These are phyloP conservation scores for Pseudotsuga menziesii DNA, from an alignment of 75 land plant species.

Conservation along the genomic window DNA sequence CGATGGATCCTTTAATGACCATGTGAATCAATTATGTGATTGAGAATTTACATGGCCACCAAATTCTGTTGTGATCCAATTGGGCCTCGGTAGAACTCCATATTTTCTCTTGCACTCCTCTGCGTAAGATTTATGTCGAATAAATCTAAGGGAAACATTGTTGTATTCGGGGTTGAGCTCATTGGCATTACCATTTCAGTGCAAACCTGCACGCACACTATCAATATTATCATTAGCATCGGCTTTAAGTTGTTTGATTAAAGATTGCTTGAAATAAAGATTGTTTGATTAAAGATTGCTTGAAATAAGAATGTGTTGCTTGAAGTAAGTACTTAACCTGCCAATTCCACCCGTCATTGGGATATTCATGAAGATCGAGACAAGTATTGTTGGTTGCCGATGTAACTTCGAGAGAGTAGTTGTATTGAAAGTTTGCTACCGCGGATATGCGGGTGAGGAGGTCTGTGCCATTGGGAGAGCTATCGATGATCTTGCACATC, in stretches of 20 bases:
- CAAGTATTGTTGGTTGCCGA: no score
- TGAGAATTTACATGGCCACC: slow-evolving; percentile 59
- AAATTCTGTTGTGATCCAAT: slow-evolving; percentile 58
- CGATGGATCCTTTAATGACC: no score
- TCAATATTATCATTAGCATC: no score
- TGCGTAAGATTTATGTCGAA: slow-evolving; percentile 21
- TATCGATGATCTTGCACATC: slow-evolving; percentile 42
- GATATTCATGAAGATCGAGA: no score
- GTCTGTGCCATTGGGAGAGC: slow-evolving; percentile 22
- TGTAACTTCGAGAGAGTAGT: slow-evolving; percentile 3
- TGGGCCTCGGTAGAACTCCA: slow-evolving; percentile 49
- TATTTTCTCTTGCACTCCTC: slow-evolving; percentile 23
- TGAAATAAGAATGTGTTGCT: no score
- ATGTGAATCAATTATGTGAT: neutral
- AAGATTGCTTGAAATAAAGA: no score
- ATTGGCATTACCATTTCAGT: slow-evolving; percentile 73
- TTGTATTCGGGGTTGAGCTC: slow-evolving; percentile 28
- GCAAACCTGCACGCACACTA: slow-evolving; percentile 33
- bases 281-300: no score
- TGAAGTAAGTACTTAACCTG: no score
- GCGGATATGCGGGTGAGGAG: slow-evolving; percentile 28
- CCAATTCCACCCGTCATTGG: no score
- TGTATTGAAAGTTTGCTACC: slow-evolving; percentile 22
- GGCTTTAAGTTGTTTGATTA: no score
- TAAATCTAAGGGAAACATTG: slow-evolving; percentile 37